Conservation (phyloP, 345 rosid species). For the Eucalyptus cloeziana region DNA sequence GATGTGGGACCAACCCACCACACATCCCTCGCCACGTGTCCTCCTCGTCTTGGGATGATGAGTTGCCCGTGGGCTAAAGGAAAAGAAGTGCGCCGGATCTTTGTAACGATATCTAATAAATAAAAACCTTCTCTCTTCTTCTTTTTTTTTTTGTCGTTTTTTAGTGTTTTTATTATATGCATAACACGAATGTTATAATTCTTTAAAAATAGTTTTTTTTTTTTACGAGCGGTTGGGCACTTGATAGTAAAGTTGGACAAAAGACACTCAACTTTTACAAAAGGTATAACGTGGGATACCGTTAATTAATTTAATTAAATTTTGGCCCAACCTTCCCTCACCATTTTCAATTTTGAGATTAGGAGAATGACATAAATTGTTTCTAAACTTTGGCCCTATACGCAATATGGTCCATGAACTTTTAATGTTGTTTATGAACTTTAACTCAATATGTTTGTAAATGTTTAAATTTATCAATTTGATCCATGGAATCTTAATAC, state of each 20-base stretch:
- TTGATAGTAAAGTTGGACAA: neutral
- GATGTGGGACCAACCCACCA: constrained; percentile 11
- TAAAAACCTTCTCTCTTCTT: neutral
- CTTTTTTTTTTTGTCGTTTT: no score
- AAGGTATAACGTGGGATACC: neutral
- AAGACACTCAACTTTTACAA: neutral
- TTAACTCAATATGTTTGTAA: no score
- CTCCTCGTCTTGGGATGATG: neutral
- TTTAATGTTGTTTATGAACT: no score
- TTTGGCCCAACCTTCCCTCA: neutral
- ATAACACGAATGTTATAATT: neutral
- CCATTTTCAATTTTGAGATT: neutral
- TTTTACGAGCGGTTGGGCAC: neutral
- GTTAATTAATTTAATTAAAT: neutral
- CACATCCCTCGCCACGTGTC: constrained; percentile 17
- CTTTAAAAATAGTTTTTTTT: neutral
- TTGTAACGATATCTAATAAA: neutral
- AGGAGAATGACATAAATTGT: no score
- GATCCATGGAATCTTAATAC: no score
- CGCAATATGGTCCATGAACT: no score
- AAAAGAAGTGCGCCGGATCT: neutral
- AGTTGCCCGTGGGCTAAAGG: neutral
- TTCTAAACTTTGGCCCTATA: rapidly evolving
- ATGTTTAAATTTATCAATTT: no score
- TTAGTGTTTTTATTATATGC: neutral